Base-by-base conservation (phyloP, 2,329 filamentous ascomycete species). In the Ambrosiella beaveri region DNA sequence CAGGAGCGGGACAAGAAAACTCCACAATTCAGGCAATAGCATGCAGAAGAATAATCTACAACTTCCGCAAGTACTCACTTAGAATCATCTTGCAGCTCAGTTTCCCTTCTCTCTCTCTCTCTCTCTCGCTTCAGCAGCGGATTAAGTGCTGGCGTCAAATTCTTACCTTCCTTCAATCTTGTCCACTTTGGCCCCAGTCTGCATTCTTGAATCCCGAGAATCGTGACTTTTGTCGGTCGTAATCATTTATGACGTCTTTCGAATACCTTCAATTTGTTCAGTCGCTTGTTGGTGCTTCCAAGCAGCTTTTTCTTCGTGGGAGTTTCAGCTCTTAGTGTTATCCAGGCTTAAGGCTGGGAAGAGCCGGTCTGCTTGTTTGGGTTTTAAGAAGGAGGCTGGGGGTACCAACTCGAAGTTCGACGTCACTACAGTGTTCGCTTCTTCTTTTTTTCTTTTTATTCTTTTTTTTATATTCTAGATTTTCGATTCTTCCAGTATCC, bases 161-260 rank as follows among this genome's bases (percentile, higher is more conserved):
- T 19, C 9, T 12, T 51, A 17, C 19, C 35, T 35, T 35, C 13
- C 12, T 51, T 35, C 47, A 27, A 36, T 51, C 27, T 35, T 7
- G 47, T 19, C 3, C 47, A 51, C 47, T 51, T 51, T 51, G 44
- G n/a, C 44, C 44, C 44, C n/a, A 47, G 44, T 47, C n/a, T 15
- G 27, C 27, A 8, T 51, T 19, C 13, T 9, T 11, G 8, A 51
- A 51, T 51, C 27, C 47, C 35, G 12, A 36, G 27, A 15, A 51
- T 51, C 47, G 47, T 51, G 47, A 51, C 8, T 56, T 59, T 59
- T 9, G 13, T 47, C 52, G 35, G 36, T 27, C 55, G 57, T 51
- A 39, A 49, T 54, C 40, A 35, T 55, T 45, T 19, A 27, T 40
- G n/a, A 7, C 4, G 7, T 37, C n/a, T 55, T 45, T 55, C 17